phyloP scores from a whole-genome alignment of 139 green algal species.

The Chlorella sp. region DNA sequence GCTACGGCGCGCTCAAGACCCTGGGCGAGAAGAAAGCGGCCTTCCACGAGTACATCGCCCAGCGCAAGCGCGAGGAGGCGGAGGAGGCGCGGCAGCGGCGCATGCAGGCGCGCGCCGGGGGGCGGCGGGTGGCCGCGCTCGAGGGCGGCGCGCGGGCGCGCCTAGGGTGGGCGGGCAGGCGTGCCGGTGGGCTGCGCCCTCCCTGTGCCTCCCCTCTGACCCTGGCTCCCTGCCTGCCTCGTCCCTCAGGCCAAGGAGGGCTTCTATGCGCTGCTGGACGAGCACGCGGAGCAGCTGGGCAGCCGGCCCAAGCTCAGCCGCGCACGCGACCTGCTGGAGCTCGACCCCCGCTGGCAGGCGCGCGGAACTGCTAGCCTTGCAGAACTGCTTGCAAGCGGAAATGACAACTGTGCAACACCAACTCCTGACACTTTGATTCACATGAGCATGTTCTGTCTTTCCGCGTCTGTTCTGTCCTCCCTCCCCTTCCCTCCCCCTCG shows the following conservation, averaged over 20 bases:
- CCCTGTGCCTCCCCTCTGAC: neutral
- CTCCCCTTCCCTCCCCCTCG: too few relatives aligned
- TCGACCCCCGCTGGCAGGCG: slow-evolving; percentile 69
- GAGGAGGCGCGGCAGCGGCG: slow-evolving; percentile 67
- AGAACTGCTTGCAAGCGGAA: too few relatives aligned
- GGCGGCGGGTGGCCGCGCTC: neutral
- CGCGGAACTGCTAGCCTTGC: neutral
- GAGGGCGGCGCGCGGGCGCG: neutral
- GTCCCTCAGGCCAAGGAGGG: slow-evolving; percentile 60
- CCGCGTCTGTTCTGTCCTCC: too few relatives aligned
- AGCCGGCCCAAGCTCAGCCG: slow-evolving; percentile 44
- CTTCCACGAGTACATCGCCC: slow-evolving; percentile 91
- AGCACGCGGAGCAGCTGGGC: slow-evolving; percentile 43
- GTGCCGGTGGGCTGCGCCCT: too few relatives aligned
- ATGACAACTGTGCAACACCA: too few relatives aligned
- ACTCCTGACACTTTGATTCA: too few relatives aligned
- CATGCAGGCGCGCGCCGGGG: slow-evolving; percentile 16
- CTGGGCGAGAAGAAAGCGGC: slow-evolving; percentile 87
- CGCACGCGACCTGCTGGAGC: slow-evolving; percentile 58
- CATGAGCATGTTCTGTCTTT: too few relatives aligned
- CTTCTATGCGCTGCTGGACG: slow-evolving; percentile 73
- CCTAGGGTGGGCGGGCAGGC: neutral
- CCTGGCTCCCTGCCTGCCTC: neutral
- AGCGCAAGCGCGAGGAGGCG: slow-evolving; percentile 72
- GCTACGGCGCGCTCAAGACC: slow-evolving; percentile 87